Evolutionary conservation across 139 green algal species (phyloP).

Genomic region (Choricystis sp.): DNA sequence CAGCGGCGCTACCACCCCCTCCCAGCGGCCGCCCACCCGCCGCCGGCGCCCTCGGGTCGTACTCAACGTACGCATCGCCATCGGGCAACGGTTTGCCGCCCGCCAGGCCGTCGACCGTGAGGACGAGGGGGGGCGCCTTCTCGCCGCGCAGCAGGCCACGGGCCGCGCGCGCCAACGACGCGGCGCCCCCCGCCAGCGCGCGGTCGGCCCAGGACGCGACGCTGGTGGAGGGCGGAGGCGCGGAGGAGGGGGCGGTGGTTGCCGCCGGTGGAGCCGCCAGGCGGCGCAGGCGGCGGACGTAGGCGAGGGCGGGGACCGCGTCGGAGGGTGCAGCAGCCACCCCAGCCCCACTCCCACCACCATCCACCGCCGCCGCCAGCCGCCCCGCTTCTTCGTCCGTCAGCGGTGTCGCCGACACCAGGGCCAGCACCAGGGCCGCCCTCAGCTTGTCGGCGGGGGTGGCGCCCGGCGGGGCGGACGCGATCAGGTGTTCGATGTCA

Average conservation of each 20-base stretch:
- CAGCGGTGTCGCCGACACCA: conserved; percentile 36
- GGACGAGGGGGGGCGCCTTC: background rate
- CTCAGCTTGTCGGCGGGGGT: conserved; percentile 74
- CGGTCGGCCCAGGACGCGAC: too few relatives aligned
- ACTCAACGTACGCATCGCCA: too few relatives aligned
- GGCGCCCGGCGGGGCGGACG: conserved; percentile 20
- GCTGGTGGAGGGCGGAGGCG: too few relatives aligned
- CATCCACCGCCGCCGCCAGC: conserved; percentile 8
- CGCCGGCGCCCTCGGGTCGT: too few relatives aligned
- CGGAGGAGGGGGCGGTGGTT: too few relatives aligned
- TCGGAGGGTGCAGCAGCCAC: too few relatives aligned
- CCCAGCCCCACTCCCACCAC: conserved; percentile 5
- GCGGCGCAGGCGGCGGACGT: conserved; percentile 70
- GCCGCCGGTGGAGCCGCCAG: conserved; percentile 4
- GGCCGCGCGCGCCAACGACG: background rate
- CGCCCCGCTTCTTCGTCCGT: conserved; percentile 13
- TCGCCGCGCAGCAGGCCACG: background rate
- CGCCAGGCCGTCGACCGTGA: conserved; percentile 21
- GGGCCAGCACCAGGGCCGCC: conserved; percentile 71
- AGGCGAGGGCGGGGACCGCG: conserved; percentile 49
- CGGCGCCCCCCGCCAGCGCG: background rate
- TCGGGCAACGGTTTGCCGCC: conserved; percentile 15
- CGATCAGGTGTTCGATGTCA: background rate
- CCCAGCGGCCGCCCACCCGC: too few relatives aligned
- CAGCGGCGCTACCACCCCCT: too few relatives aligned